Conservation (phyloP, 176 grass and related monocot genomes). For the Thalia dealbata region DNA sequence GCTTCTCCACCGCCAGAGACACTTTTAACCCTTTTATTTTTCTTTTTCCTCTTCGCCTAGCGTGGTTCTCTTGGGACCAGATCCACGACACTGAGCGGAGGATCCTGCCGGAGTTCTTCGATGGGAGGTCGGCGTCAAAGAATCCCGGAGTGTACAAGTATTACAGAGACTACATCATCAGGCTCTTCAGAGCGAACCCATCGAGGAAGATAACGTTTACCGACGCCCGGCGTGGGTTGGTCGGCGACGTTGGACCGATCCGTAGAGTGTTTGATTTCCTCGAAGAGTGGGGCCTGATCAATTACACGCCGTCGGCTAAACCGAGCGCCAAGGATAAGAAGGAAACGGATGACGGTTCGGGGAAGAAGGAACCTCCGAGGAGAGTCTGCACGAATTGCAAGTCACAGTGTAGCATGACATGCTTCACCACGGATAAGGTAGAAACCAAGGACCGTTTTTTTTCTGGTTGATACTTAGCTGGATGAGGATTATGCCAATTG, state of each 20-base stretch:
- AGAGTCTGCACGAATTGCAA: constrained; percentile 62
- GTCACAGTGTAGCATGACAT: constrained; percentile 59
- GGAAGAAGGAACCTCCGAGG: constrained; percentile 45
- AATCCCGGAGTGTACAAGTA: constrained; percentile 76
- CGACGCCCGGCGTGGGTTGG: constrained; percentile 47
- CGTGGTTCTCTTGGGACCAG: constrained; percentile 69
- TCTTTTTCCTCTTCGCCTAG: constrained; percentile 21
- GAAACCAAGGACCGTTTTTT: not conserved
- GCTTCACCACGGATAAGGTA: constrained; percentile 80
- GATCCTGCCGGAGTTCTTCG: constrained; percentile 80
- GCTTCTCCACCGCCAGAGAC: not conserved
- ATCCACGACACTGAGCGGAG: constrained; percentile 81
- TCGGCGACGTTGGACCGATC: constrained; percentile 65
- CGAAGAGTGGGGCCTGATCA: constrained; percentile 94
- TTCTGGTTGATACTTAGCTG: not conserved
- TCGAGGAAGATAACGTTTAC: constrained; percentile 69
- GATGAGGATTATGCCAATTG: not conserved
- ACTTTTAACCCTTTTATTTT: constrained; percentile 2
- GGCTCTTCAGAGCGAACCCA: constrained; percentile 51
- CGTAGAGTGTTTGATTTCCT: constrained; percentile 85
- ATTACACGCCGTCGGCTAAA: constrained; percentile 39
- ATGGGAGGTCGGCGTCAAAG: constrained; percentile 43
- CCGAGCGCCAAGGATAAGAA: constrained; percentile 25
- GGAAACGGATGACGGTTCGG: constrained; percentile 34
- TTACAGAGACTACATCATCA: constrained; percentile 62